phyloP scores from a whole-genome alignment of 306 rosid species.

The Begonia fuchsioides region DNA sequence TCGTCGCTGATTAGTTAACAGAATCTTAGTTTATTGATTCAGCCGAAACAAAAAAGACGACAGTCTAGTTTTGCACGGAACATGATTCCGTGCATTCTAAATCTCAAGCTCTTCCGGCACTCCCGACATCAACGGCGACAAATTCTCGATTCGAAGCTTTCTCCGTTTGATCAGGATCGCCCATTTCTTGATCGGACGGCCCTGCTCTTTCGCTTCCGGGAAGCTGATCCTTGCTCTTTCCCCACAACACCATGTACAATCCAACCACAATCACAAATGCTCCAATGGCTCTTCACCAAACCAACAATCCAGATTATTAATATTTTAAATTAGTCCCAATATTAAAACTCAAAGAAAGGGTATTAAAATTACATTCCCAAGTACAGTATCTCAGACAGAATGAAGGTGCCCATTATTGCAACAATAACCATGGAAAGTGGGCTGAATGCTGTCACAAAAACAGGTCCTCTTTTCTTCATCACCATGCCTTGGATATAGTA shows the following conservation, averaged over 20 bases:
- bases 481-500: constrained; percentile 31
- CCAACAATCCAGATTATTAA: background rate
- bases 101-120: background rate
- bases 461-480: constrained; percentile 40
- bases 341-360: background rate
- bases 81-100: too few relatives aligned
- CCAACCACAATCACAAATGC: constrained; percentile 19
- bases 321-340: background rate
- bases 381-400: constrained; percentile 24
- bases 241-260: constrained; percentile 24
- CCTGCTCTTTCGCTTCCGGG: background rate
- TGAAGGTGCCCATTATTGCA: constrained; percentile 30
- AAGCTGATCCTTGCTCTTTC: constrained; percentile 14
- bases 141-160: constrained; percentile 4
- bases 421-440: constrained; percentile 39
- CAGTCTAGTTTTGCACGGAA: too few relatives aligned
- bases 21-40: too few relatives aligned
- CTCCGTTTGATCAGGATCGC: background rate
- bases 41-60: too few relatives aligned
- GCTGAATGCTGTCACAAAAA: constrained; percentile 30
- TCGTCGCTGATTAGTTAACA: too few relatives aligned
- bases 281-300: constrained; percentile 16
- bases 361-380: constrained; percentile 26
- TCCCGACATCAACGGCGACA: background rate
- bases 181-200: constrained; percentile 3